Base-by-base conservation (phyloP, 768 basidiomycete species). In the Cyathus striatus region DNA sequence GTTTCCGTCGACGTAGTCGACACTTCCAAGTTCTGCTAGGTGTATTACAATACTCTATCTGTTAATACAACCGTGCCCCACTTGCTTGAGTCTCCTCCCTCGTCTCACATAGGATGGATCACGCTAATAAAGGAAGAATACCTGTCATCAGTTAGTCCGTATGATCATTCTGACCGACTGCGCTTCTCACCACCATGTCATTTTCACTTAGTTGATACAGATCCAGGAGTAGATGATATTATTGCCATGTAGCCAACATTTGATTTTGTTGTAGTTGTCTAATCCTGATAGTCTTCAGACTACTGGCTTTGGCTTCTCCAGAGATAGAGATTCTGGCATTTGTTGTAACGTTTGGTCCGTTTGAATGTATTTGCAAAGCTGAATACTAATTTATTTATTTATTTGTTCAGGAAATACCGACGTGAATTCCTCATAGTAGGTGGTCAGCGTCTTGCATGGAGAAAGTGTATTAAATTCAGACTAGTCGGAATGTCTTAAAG, bases 151-250 rank as follows among this genome's bases (percentile, higher is more conserved):
- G 86, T 86, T 51, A 64, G 80, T 55, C 5, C 23, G 23, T n/a
- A n/a, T n/a, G n/a, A n/a, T n/a, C n/a, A n/a, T n/a, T n/a, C n/a
- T n/a, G 3, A 9, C 27, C 9, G 16, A 36, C 33, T 23, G 17
- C 21, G 18, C 33, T 17, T 36, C 18, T 26, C 23, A 13, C 16
- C 17, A 37, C 20, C 32, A 6, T 17, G 24, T 27, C 16, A 39
- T 35, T 21, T 18, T 39, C 21, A 41, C 32, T 24, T 52, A 90
- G 86, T 90, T 54, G 89, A 90, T 51, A 87, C 87, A 21, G 90
- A 93, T 56, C 87, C 90, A 5, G 90, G 90, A 24, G 83, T 90
- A 3, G 90, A 93, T 55, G 90, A 93, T 58, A 68, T 73, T 20
- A 51, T 90, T 40, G 89, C 89, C 22, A 79, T 93, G 88, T 85